Evolutionary conservation across 1,139 yeast species (phyloP), one percentile per base, ranked within the genome.

Genomic region (Nakaseomyces nivariensis): DNA sequence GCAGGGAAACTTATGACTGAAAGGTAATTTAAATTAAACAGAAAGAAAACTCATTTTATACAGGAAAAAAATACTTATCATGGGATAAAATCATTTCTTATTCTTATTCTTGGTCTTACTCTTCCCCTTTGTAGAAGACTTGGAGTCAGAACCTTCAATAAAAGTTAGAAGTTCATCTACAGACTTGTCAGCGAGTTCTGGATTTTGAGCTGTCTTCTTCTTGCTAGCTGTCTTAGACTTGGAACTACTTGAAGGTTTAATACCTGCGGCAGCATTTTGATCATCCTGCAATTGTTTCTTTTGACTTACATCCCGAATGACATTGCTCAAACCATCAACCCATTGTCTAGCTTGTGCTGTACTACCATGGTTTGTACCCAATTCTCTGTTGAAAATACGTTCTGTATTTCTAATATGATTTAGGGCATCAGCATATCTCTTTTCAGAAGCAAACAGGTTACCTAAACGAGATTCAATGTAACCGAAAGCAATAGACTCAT

Each of bases 131-230:
- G 64, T 63, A 31, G 59, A 50, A 45, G 66, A 60, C 41, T 49
- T 50, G 33, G 57, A 11, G 47, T 58, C 59, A 17, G 61, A 62
- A 46, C 85, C 86, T 64, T 81, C 84, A 59, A 84, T 81, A 59
- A 77, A 84, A 48, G 74, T 73, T 68, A 83, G 71, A 54, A 84
- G 77, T 52, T 82, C 90, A 48, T 82, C 90, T 51, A 83, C 76
- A 22, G 85, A 79, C 64, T 79, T 73, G 48, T 70, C 68, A 11
- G 83, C 82, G 55, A 82, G 73, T 40, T 73, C 76, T 26, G 85
- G 81, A 57, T 76, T 71, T 11, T 78, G 61, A 10, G 58, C 60
- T n/a, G 60, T 55, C 52, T 69, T 70, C 51, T 67, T 67, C 56
- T 53, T 47, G 27, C 48, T 52, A 24, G 47, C 46, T 24, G 48